Conservation (phyloP, 352 stramenopile species). For the Pythium coloratum region DNA sequence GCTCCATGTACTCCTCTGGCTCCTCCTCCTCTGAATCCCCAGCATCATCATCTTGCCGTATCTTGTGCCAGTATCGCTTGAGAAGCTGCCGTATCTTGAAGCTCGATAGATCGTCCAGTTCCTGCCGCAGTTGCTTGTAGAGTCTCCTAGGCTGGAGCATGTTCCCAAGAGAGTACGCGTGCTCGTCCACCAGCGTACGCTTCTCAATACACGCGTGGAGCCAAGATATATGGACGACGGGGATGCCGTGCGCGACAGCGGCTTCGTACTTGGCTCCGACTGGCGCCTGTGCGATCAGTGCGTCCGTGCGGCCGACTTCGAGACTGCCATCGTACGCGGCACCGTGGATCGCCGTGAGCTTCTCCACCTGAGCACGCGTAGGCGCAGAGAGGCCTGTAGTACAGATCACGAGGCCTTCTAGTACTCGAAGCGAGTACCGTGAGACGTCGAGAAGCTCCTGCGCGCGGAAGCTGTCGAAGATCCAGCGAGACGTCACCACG, state of each 20-base stretch:
- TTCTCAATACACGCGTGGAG: slow-evolving; percentile 66
- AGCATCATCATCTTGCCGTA: neutral
- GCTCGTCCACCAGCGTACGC: slow-evolving; percentile 42
- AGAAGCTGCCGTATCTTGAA: slow-evolving; percentile 33
- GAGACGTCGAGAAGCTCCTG: slow-evolving; percentile 41
- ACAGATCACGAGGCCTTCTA: slow-evolving; percentile 69
- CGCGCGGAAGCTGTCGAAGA: slow-evolving; percentile 66
- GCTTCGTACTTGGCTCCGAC: slow-evolving; percentile 70
- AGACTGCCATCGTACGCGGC: slow-evolving; percentile 60
- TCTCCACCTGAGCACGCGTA: slow-evolving; percentile 54
- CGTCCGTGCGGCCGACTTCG: slow-evolving; percentile 55
- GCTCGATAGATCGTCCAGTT: slow-evolving; percentile 37
- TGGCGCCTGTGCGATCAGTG: slow-evolving; percentile 59
- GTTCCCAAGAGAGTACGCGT: slow-evolving; percentile 44
- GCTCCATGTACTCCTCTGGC: slow-evolving; percentile 38
- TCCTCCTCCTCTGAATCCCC: neutral
- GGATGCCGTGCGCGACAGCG: slow-evolving; percentile 51
- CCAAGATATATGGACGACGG: slow-evolving; percentile 72
- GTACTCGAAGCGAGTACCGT: slow-evolving; percentile 36
- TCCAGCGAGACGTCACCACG: slow-evolving; percentile 53
- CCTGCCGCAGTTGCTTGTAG: slow-evolving; percentile 40
- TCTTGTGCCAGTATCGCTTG: slow-evolving; percentile 22
- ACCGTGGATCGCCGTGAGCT: slow-evolving; percentile 39
- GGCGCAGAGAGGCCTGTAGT: slow-evolving; percentile 58
- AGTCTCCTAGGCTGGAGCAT: slow-evolving; percentile 36